These are phyloP conservation scores for Pseudogymnoascus sp. DNA, from an alignment of 2,329 filamentous ascomycete genomes.

Conservation along the genomic window DNA sequence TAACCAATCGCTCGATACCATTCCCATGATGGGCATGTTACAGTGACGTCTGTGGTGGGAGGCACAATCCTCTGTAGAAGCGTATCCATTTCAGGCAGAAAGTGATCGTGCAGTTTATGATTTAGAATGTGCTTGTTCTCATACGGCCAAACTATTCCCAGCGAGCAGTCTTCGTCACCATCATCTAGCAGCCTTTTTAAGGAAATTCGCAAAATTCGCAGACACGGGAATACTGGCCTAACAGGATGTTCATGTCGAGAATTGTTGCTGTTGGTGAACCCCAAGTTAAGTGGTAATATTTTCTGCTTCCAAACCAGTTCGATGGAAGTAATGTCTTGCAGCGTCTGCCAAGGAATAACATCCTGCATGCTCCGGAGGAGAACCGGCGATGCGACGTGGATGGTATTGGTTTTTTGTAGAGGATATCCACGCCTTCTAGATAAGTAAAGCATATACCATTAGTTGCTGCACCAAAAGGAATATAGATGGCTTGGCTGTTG, in stretches of 20 bases:
- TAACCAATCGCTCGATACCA: neutral
- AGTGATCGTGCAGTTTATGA: neutral
- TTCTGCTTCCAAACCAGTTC: neutral
- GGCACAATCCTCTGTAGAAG: neutral
- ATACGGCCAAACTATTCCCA: neutral
- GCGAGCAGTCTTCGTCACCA: neutral
- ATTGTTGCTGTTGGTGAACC: neutral
- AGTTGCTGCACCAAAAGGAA: neutral
- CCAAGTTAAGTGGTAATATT: neutral
- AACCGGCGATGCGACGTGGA: neutral
- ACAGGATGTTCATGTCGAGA: neutral
- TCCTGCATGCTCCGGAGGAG: neutral
- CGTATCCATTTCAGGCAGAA: neutral
- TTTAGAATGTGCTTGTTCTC: neutral
- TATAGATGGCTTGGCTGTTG: neutral
- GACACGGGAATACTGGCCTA: neutral
- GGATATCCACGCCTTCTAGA: neutral
- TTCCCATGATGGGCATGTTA: neutral
- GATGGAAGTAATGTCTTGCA: neutral
- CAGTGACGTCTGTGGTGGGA: neutral
- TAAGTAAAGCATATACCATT: neutral
- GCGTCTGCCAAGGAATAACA: neutral
- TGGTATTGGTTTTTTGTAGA: slow-evolving; percentile 7
- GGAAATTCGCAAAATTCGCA: neutral
- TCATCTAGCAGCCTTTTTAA: neutral